Conservation (phyloP, 345 rosid genomes). For the Arabidopsis thaliana region TAIR10.1 NC_003076.8:3121501-3122000, state of each 20-base stretch:
- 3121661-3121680: background rate
- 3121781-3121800: background rate
- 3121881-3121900: background rate
- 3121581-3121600: constrained; percentile 1
- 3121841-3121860: no score
- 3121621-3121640: constrained; percentile 16
- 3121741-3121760: background rate
- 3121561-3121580: constrained; percentile 27
- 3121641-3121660: background rate
- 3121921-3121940: background rate
- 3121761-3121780: background rate
- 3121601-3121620: background rate
- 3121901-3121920: background rate
- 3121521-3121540: constrained; percentile 2
- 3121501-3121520: constrained; percentile 12
- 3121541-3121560: constrained; percentile 30
- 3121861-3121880: no score
- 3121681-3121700: constrained; percentile 3
- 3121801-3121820: background rate
- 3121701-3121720: background rate
- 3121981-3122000: no score
- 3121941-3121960: background rate
- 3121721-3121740: background rate
- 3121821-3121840: no score
- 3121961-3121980: background rate